Conservation (phyloP, 257 asterid genomes). For the Parsonsia alboflavescens region DNA sequence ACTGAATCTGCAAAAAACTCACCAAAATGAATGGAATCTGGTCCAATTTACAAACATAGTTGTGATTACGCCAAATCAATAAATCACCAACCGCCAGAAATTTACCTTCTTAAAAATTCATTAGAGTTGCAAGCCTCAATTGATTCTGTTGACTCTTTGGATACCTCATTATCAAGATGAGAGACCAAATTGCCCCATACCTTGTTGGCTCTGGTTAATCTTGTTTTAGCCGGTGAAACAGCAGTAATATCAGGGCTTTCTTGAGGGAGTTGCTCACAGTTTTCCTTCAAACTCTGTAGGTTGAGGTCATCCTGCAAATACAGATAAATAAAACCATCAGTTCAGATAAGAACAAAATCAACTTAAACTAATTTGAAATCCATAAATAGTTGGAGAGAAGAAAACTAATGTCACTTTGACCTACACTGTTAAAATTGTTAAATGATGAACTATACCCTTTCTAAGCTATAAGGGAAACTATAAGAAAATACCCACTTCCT, state of each 20-base stretch:
- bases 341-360: neutral
- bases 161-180: slow-evolving; percentile 26
- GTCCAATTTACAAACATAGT: slow-evolving; percentile 4
- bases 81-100: slow-evolving; percentile 1
- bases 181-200: slow-evolving; percentile 30
- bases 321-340: neutral
- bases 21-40: slow-evolving; percentile 10
- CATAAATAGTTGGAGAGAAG: neutral
- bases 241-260: slow-evolving; percentile 28
- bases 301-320: slow-evolving; percentile 47
- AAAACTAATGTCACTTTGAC: neutral
- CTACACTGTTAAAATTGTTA: neutral
- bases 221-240: slow-evolving; percentile 23
- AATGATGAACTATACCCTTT: neutral
- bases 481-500: neutral
- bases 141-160: slow-evolving; percentile 44
- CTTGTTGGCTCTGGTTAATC: slow-evolving; percentile 27
- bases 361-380: neutral
- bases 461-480: neutral
- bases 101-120: slow-evolving; percentile 74
- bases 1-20: slow-evolving; percentile 45
- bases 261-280: slow-evolving; percentile 30
- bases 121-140: slow-evolving; percentile 38
- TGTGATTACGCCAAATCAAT: neutral
- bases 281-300: slow-evolving; percentile 30